Evolutionary conservation across 169 alveolate species (phyloP), one percentile per base, ranked within the genome.

Genomic region (Blepharisma undulans): DNA sequence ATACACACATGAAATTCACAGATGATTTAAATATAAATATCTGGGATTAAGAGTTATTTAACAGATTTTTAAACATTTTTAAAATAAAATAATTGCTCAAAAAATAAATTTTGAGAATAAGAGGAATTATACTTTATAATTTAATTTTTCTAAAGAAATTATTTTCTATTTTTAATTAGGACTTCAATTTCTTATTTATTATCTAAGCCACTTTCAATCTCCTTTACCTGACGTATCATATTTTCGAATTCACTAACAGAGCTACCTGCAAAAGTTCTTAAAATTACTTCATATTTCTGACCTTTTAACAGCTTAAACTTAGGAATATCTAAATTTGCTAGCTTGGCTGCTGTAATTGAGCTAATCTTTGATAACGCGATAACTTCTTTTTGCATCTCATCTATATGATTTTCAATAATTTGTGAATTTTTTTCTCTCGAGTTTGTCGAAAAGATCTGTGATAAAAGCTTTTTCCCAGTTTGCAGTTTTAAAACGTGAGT

Each of bases 271-370:
- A 82, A 82, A 36, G 72, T 22, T 8, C 36, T 33, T 74, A 82
- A 32, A 21, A 82, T 60, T n/a, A 36, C 29, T 59, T 82, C 89
- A 60, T 32, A 82, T 22, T 48, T 82, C 36, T 59, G 27, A 33
- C 78, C 36, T 48, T 82, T 82, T 1, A 22, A n/a, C 78, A 34
- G 71, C 36, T 82, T 82, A 30, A 82, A 82, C 76, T 60, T 33
- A 10, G 77, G 72, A 8, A 82, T 82, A 19, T 25, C 72, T 21
- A 22, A 32, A 22, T 34, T 59, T 48, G 60, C 29, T 74, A 82
- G 19, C n/a, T 33, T 78, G 6, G 71, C 86, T 21, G 86, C 34
- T 21, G 60, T 8, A 3, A 82, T 22, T 21, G 27, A 34, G 22
- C 33, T 21, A 8, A 82, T 34, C 1, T 21, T 22, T 2, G 33